These are phyloP conservation scores for Nitzschia sp. DNA, from an alignment of 108 stramenopile species.

Conservation along the genomic window DNA sequence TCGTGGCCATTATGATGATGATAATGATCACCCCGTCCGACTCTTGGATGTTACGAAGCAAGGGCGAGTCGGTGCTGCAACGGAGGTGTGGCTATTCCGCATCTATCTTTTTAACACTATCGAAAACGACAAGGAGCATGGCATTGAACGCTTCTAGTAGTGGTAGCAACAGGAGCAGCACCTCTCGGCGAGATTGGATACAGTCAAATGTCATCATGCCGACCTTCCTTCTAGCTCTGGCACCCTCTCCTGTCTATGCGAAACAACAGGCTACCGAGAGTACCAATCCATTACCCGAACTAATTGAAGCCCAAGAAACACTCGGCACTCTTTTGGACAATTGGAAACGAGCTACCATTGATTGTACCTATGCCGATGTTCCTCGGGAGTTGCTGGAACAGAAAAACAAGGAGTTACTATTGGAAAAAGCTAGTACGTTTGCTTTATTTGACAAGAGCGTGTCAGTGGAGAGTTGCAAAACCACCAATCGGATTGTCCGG, in stretches of 20 bases:
- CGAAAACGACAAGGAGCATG: too few relatives aligned
- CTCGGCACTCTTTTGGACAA: slow-evolving; percentile 27
- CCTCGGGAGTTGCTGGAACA: slow-evolving; percentile 74
- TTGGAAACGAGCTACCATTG: slow-evolving; percentile 60
- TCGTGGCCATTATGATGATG: too few relatives aligned
- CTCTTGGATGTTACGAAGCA: too few relatives aligned
- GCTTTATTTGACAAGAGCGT: slow-evolving; percentile 82
- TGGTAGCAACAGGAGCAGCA: too few relatives aligned
- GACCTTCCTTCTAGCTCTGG: too few relatives aligned
- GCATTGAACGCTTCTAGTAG: too few relatives aligned
- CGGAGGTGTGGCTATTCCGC: too few relatives aligned
- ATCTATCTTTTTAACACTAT: too few relatives aligned
- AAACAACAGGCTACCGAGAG: neutral
- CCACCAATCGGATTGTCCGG: slow-evolving; percentile 62
- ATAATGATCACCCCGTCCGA: too few relatives aligned
- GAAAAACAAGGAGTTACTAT: slow-evolving; percentile 77
- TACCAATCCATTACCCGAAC: slow-evolving; percentile 6
- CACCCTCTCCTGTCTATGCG: neutral
- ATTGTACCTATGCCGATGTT: slow-evolving; percentile 84
- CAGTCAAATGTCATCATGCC: too few relatives aligned
- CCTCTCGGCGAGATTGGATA: too few relatives aligned
- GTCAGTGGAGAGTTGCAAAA: slow-evolving; percentile 69
- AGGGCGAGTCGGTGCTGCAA: too few relatives aligned
- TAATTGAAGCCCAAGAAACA: slow-evolving; percentile 27
- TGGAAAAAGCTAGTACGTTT: slow-evolving; percentile 76